Evolutionary conservation across 2,329 filamentous ascomycete species (phyloP).

Genomic region (Cordyceps cateniannulata): DNA sequence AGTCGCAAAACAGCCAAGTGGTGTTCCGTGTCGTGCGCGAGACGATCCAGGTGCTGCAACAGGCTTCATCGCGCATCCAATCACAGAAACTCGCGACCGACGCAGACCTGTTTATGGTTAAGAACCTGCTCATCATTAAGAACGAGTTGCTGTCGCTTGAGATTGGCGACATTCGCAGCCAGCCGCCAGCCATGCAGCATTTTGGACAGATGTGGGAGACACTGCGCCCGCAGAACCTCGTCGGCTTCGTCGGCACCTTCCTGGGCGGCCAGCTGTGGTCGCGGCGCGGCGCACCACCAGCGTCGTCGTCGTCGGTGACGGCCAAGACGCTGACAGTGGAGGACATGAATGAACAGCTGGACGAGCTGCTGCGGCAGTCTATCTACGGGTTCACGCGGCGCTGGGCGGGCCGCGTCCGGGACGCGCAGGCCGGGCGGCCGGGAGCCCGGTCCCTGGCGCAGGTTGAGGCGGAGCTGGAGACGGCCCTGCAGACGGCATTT

Average conservation of each 20-base stretch:
- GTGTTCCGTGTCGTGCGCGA: constrained; percentile 75
- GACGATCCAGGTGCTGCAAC: constrained; percentile 75
- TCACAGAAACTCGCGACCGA: constrained; percentile 57
- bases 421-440: constrained; percentile 40
- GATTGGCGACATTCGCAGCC: constrained; percentile 63
- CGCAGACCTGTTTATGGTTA: constrained; percentile 85
- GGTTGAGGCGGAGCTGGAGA: constrained; percentile 50
- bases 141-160: constrained; percentile 95
- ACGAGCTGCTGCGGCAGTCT: constrained; percentile 54
- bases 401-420: constrained; percentile 47
- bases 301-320: constrained; percentile 26
- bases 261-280: constrained; percentile 51
- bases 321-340: constrained; percentile 39
- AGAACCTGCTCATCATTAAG: constrained; percentile 89
- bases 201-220: constrained; percentile 61
- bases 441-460: constrained; percentile 45
- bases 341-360: constrained; percentile 59
- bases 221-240: constrained; percentile 49
- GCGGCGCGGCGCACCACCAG: constrained; percentile 17
- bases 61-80: constrained; percentile 66
- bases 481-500: constrained; percentile 51
- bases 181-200: constrained; percentile 46
- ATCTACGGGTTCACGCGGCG: constrained; percentile 58
- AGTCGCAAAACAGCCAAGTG: constrained; percentile 44
- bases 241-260: constrained; percentile 52